phyloP scores from a whole-genome alignment of 2,329 filamentous ascomycete species.

The Penicillium verrucosum region DNA sequence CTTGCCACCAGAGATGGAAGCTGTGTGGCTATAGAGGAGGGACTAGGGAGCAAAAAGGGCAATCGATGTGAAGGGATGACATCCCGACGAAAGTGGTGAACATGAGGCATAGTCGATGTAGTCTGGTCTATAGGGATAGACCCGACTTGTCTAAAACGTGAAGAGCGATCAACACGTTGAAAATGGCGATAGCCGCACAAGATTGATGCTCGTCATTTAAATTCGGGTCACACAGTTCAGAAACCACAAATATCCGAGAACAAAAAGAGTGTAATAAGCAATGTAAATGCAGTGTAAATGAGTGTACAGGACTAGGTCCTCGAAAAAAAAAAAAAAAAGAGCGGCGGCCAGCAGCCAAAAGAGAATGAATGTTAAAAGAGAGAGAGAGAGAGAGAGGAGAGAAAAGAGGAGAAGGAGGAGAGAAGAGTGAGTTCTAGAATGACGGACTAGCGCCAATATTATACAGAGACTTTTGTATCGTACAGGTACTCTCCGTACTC shows the following conservation, averaged over 20 bases:
- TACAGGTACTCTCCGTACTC: background rate
- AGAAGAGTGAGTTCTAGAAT: slow-evolving; percentile 22
- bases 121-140: background rate
- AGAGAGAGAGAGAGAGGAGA: slow-evolving; percentile 13
- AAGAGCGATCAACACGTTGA: slow-evolving; percentile 10
- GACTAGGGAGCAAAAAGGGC: slow-evolving; percentile 20
- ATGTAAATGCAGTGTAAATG: background rate
- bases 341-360: slow-evolving; percentile 26
- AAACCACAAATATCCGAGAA: background rate
- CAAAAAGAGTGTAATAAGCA: background rate
- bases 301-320: slow-evolving; percentile 15
- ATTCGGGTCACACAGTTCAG: background rate
- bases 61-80: slow-evolving; percentile 27
- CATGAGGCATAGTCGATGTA: slow-evolving; percentile 20
- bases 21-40: slow-evolving; percentile 7
- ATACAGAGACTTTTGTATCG: background rate
- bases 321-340: slow-evolving; percentile 21
- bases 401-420: slow-evolving; percentile 21
- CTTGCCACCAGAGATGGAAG: slow-evolving; percentile 30
- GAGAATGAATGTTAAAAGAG: slow-evolving; percentile 14
- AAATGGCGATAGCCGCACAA: background rate
- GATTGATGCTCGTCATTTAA: slow-evolving; percentile 10
- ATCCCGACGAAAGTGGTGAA: slow-evolving; percentile 25
- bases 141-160: background rate
- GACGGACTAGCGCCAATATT: slow-evolving; percentile 11